These are phyloP conservation scores for Globisporangium rhizosaccharum DNA, from an alignment of 352 stramenopile genomes.

Conservation along the genomic window DNA sequence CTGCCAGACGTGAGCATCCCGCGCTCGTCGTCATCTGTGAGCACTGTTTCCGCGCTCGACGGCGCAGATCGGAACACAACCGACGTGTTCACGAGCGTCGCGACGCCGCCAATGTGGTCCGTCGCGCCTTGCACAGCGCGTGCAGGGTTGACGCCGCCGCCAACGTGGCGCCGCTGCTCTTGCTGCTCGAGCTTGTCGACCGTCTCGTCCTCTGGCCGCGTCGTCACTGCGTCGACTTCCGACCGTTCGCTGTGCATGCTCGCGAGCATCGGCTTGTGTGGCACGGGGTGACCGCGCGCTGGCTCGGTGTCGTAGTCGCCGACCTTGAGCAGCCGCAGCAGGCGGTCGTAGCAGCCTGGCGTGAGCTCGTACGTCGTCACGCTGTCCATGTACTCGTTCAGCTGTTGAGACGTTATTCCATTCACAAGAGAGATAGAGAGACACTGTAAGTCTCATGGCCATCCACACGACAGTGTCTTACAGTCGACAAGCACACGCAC, in stretches of 20 bases:
- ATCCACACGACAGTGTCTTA: background rate
- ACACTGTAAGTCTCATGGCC: background rate
- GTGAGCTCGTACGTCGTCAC: slow-evolving; percentile 38
- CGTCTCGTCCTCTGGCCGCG: background rate
- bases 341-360: slow-evolving; percentile 28
- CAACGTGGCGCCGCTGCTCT: background rate
- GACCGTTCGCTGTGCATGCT: background rate
- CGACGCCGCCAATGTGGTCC: slow-evolving; percentile 7
- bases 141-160: background rate
- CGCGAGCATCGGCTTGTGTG: slow-evolving; percentile 1
- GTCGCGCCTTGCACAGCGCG: background rate
- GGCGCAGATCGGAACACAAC: slow-evolving; percentile 13
- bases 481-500: slow-evolving; percentile 3
- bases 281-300: slow-evolving; percentile 10
- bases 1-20: slow-evolving; percentile 6
- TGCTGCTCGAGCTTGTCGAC: background rate
- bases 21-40: slow-evolving; percentile 23
- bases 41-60: slow-evolving; percentile 24
- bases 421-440: background rate
- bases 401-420: slow-evolving; percentile 15
- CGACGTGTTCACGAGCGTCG: slow-evolving; percentile 16
- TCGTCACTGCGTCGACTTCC: background rate
- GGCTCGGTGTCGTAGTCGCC: slow-evolving; percentile 39
- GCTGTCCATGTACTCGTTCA: slow-evolving; percentile 73
- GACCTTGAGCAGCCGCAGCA: slow-evolving; percentile 57